Conservation (phyloP, 2,329 filamentous ascomycete genomes). For the Colletotrichum sp. region DNA sequence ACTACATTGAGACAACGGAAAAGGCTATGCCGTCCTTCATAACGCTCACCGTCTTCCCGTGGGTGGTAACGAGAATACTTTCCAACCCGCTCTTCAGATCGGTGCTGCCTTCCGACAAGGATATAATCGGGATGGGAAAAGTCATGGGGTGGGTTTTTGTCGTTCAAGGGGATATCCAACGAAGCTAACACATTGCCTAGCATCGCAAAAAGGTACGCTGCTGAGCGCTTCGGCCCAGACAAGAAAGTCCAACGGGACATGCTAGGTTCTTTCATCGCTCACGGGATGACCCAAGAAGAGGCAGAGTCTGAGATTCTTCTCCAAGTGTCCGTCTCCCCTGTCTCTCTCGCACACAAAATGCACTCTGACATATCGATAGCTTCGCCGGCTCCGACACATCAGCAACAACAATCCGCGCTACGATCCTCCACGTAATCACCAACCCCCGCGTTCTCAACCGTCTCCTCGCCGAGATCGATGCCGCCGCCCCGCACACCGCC, state of each 20-base stretch:
- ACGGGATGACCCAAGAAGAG: constrained; percentile 41
- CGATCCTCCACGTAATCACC: constrained; percentile 57
- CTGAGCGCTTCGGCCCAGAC: constrained; percentile 48
- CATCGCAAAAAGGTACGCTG: constrained; percentile 48
- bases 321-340: constrained; percentile 32
- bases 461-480: constrained; percentile 50
- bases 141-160: constrained; percentile 47
- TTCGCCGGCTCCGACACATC: constrained; percentile 65
- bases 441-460: constrained; percentile 49
- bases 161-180: constrained; percentile 28
- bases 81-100: constrained; percentile 43
- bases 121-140: constrained; percentile 41
- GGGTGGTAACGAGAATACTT: constrained; percentile 41
- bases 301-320: constrained; percentile 48
- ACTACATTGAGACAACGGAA: constrained; percentile 49
- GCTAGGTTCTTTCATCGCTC: constrained; percentile 47
- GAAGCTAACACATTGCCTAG: constrained; percentile 30
- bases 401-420: constrained; percentile 58
- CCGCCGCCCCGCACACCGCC: constrained; percentile 26
- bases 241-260: constrained; percentile 54
- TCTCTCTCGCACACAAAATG: background rate
- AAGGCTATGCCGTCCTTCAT: constrained; percentile 47
- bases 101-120: constrained; percentile 43
- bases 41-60: constrained; percentile 45
- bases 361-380: constrained; percentile 28